Base-by-base conservation (phyloP, 768 basidiomycete genomes). In the Hericium erinaceus region DNA sequence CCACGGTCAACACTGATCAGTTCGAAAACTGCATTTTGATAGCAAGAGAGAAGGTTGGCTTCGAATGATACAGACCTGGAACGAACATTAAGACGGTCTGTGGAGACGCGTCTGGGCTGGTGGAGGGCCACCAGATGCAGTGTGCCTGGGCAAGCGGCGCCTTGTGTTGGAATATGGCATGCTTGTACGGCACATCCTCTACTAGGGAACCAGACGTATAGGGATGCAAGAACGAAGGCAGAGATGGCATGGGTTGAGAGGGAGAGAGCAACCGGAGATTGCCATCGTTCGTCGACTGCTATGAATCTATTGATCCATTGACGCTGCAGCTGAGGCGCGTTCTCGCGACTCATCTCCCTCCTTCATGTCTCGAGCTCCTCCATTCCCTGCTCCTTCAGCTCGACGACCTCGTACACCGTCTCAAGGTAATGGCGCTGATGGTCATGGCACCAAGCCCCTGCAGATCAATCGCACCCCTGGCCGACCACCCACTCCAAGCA, bases 301-400 rank as follows among this genome's bases (percentile, higher is more conserved):
- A 33, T 33, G 33, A 33, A 10, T 33, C 33, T 33, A 33, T 33
- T 33, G 33, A 33, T 33, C 33, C 8, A 8, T 8, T 10, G 4
- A 33, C 9, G 33, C 33, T 33, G 9, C 33, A 33, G 33, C 9
- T 33, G 33, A 33, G 33, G 33, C 33, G 8, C 33, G 33, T 33
- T 10, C 33, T 10, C 9, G 33, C 33, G 9, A 33, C 33, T 33
- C 33, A 33, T 33, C 44, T 18, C 44, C 44, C 20, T n/a, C 44
- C 20, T 28, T 39, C 37, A 85, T 86, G 83, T 84, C 83, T 66
- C 77, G 80, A 63, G 75, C 74, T 52, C 77, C 81, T 44, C 78
- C 79, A 16, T 83, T 81, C 61, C 79, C 82, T 64, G 73, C 74
- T 54, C 61, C 66, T 48, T 40, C 60, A 24, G 48, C 57, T 39